These are phyloP conservation scores for Ceratocystis albifundus DNA, from an alignment of 2,329 filamentous ascomycete species.

Conservation along the genomic window DNA sequence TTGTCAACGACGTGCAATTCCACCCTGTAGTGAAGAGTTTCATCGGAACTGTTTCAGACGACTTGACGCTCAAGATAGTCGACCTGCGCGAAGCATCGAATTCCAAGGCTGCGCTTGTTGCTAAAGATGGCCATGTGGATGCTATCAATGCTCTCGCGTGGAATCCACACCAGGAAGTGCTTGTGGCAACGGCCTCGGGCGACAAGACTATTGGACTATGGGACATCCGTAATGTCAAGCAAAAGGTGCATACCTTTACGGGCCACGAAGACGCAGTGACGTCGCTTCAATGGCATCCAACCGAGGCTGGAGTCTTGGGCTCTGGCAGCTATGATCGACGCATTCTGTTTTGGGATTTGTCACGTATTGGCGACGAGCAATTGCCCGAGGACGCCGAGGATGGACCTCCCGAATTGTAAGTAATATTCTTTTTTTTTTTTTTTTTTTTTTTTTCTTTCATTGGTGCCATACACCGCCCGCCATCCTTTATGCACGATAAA, in stretches of 20 bases:
- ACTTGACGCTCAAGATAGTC: conserved; percentile 82
- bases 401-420: conserved; percentile 84
- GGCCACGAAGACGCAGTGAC: conserved; percentile 84
- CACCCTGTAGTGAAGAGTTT: conserved; percentile 76
- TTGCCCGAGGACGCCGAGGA: conserved; percentile 90
- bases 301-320: conserved; percentile 75
- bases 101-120: conserved; percentile 56
- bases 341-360: conserved; percentile 94
- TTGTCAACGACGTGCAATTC: conserved; percentile 95
- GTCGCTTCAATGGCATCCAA: conserved; percentile 87
- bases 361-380: conserved; percentile 84
- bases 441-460: background rate
- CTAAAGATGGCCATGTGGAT: conserved; percentile 67
- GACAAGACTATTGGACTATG: conserved; percentile 93
- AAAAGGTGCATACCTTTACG: conserved; percentile 80
- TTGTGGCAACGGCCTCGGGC: conserved; percentile 84
- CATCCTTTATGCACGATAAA: background rate
- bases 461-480: background rate
- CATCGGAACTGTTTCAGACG: conserved; percentile 89
- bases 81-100: conserved; percentile 63
- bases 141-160: conserved; percentile 95
- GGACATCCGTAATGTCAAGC: conserved; percentile 84
- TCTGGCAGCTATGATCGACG: conserved; percentile 87
- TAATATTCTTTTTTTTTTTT: conserved; percentile 26
- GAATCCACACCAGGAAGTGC: conserved; percentile 79